Percentiles rank a stretch among this genome's conserved stretches.
phyloP scores from a whole-genome alignment of 768 basidiomycete species.

The Boletus rubropictus region DNA sequence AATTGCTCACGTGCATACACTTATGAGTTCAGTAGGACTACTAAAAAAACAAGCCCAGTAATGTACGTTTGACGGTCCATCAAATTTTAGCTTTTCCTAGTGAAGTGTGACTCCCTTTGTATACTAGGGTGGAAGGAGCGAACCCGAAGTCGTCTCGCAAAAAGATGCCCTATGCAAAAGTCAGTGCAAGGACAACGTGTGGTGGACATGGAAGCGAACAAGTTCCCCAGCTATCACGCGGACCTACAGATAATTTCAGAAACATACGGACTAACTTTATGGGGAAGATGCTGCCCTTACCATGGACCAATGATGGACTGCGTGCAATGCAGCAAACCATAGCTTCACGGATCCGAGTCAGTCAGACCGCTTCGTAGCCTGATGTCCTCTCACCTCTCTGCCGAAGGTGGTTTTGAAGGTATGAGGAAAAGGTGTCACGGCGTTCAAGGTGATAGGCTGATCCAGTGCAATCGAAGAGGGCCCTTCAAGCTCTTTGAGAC shows the following conservation, averaged over 20 bases:
- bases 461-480: conserved; percentile 42
- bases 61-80: conserved; percentile 8
- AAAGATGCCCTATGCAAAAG: conserved; percentile 47
- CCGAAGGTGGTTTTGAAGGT: conserved; percentile 76
- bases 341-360: conserved; percentile 39
- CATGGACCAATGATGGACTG: conserved; percentile 91
- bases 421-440: conserved; percentile 74
- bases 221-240: conserved; percentile 81
- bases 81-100: conserved; percentile 64
- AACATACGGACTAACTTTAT: not conserved
- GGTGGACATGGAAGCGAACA: conserved; percentile 37
- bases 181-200: conserved; percentile 7
- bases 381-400: conserved; percentile 51
- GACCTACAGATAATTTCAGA: conserved; percentile 41
- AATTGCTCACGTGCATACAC: conserved; percentile 19
- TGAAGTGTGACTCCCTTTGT: conserved; percentile 61
- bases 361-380: not conserved
- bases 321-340: conserved; percentile 83
- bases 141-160: conserved; percentile 77
- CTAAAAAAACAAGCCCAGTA: conserved; percentile 8
- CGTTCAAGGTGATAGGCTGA: conserved; percentile 64
- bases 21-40: not conserved
- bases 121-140: conserved; percentile 77
- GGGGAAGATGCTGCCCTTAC: conserved; percentile 35
- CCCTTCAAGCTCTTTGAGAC: conserved; percentile 46